phyloP scores from a whole-genome alignment of 768 basidiomycete species.

The Serendipita indica region DNA sequence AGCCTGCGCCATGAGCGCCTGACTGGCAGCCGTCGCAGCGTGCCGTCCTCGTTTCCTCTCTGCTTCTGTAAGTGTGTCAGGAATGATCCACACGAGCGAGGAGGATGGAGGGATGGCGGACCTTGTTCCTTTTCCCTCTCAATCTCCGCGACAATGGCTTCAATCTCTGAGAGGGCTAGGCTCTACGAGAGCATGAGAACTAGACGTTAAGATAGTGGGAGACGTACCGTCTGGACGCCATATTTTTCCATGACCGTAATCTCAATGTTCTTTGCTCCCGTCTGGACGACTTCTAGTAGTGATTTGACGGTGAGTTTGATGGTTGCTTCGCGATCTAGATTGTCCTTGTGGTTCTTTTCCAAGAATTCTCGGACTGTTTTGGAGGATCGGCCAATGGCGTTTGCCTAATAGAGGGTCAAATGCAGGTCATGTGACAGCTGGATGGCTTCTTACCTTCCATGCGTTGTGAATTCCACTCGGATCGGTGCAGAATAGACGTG shows the following conservation, averaged over 20 bases:
- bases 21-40: conserved; percentile 81
- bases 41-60: conserved; percentile 84
- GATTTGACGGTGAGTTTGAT: conserved; percentile 94
- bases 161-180: conserved; percentile 74
- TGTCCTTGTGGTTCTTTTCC: conserved; percentile 95
- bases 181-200: conserved; percentile 35
- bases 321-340: conserved; percentile 71
- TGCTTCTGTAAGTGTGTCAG: conserved; percentile 46
- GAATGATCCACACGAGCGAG: background rate
- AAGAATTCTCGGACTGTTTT: conserved; percentile 98
- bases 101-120: conserved; percentile 26
- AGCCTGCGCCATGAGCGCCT: conserved; percentile 56
- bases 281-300: conserved; percentile 94
- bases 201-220: background rate
- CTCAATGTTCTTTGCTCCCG: conserved; percentile 99
- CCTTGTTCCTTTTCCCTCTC: conserved; percentile 96
- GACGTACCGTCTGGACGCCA: conserved; percentile 71
- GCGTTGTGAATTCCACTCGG: conserved; percentile 96
- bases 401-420: conserved; percentile 42
- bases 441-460: conserved; percentile 64
- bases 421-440: background rate
- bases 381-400: conserved; percentile 92
- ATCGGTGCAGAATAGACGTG: conserved; percentile 91
- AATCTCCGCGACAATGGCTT: conserved; percentile 81
- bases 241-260: conserved; percentile 96